Evolutionary conservation across 139 green algal species (phyloP), one percentile per base, ranked within the genome.

Genomic region (Tetradesmus obliquus): DNA sequence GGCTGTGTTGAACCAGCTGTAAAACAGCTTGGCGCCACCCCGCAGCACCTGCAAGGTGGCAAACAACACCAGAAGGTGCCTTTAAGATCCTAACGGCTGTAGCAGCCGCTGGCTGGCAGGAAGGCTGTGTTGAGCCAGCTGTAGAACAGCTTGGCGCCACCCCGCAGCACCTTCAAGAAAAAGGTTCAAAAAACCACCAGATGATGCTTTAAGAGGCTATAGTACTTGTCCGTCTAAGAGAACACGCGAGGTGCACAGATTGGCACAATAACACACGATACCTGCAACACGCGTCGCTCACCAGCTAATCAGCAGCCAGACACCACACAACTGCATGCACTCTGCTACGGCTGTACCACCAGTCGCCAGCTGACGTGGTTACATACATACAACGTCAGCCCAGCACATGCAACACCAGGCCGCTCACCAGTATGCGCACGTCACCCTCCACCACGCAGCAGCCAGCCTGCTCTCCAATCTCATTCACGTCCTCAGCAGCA

Each of bases 61-160:
- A 32, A 69, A 45, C 12, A 62, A n/a, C 79, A 84, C 32, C 32
- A 45, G 32, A 45, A 45, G 32, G 32, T 0, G 32, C 32, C 32
- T 45, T 45, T 45, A 12, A 72, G 62, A 15, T 45, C 32, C 32
- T 45, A 45, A 45, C 32, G 82, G 12, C 19, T 87, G 69, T 82
- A 80, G 19, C 81, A 20, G 24, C 57, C 76, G 51, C 57, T 15
- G 5, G 9, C 66, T 53, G 58, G 76, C 72, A 93, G 19, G 85
- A 92, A 94, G 5, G 87, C 69, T n/a, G 92, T 93, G 62, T 92
- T 91, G 55, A 93, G 89, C 92, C 92, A 93, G 8, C 89, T 84
- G 66, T 84, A 92, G 83, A 90, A 92, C 84, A 94, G 24, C 54
- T 71, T 79, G 4, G 57, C 80, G 55, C 84, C 55, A 69, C 90